Base-by-base conservation (phyloP, 208 protist species). In the Naegleria lovaniensis region DNA sequence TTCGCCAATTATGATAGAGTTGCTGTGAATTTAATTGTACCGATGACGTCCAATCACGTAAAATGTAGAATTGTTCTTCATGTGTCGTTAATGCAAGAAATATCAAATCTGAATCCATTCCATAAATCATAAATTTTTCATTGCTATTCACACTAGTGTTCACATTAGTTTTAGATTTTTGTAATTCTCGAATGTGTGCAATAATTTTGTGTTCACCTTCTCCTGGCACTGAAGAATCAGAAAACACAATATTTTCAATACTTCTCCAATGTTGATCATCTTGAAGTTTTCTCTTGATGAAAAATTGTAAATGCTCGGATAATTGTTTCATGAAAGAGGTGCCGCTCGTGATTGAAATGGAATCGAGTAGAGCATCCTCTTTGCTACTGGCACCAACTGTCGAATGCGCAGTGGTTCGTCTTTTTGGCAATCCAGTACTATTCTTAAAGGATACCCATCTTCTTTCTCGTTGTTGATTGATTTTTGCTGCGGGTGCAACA, bases 401-500 rank as follows among this genome's bases (percentile, higher is more conserved):
- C 13, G 11, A 29, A 67, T 67, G 55, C 2, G 1, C 19, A 4
- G 3, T 4, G 19, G 11, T 15, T 29, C 19, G 55, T 67, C 55
- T 67, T 29, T 67, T 67, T 67, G 55, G 55, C 19, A 67, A 67
- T 15, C 55, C 55, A 67, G 6, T 29, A 29, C 22, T 15, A 67
- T 67, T 67, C 11, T 19, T 67, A 29, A 67, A 67, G 11, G 55
- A 67, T 1, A 67, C 55, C 41, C 91, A 99, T 55, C 99, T 95
- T 41, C 98, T 93, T 16, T 95, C 92, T n/a, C 99, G 96, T 94
- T 99, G 99, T 94, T 99, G 98, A 89, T 99, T 98, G 93, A 99
- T 98, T 92, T 99, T 99, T 11, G 98, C 99, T 33, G 99, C 95
- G 16, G 98, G 98, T 15, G 98, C 98, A 19, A 99, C 96, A 59